Evolutionary conservation across 495 filamentous ascomycete species (phyloP), one percentile per base, ranked within the genome.

Genomic region (Penicillium roqueforti): DNA sequence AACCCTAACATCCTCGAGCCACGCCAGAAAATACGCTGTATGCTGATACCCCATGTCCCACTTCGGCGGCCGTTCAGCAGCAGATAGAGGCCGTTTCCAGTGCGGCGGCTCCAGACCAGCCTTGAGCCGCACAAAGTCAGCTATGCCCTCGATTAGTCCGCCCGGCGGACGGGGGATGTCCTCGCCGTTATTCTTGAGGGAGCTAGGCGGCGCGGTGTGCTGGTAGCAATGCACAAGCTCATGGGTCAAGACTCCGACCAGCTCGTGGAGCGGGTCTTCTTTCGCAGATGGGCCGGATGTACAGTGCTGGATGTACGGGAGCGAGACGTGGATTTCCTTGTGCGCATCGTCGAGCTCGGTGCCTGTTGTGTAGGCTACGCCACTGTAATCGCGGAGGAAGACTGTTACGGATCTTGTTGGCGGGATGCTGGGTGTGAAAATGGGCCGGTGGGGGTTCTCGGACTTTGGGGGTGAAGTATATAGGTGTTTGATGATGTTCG

Each of bases 201-300:
- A 80, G 4, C 73, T 18, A 11, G 79, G 81, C 2, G 70, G 73
- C 1, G 78, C 87, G 48, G 87, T 83, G 70, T 88, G 89, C 67
- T 98, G 93, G 72, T 87, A 95, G 73, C 92, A 97, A 67, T 98
- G 93, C 10, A 97, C 93, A 56, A 97, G 86, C 71, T 98, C 93
- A 68, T 98, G 93, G 0, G 84, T 83, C 8, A 98, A 61, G 3
- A 98, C 90, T 36, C 93, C 93, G 10, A 77, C 70, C 52, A 97
- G 83, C 72, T 98, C 93, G 29, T 80, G 60, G 9, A 66, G 56
- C 13, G 72, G 66, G 36, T 71, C 62, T 3, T 68, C 52, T 1
- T 67, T 57, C 11, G 54, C 54, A 18, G 51, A 43, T 23, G 52
- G 26, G 0, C 45, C 51, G 9, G 74, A 75, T 3, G 75, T 69